phyloP scores from a whole-genome alignment of 2,329 filamentous ascomycete genomes.

The Aquanectria penicillioides region DNA sequence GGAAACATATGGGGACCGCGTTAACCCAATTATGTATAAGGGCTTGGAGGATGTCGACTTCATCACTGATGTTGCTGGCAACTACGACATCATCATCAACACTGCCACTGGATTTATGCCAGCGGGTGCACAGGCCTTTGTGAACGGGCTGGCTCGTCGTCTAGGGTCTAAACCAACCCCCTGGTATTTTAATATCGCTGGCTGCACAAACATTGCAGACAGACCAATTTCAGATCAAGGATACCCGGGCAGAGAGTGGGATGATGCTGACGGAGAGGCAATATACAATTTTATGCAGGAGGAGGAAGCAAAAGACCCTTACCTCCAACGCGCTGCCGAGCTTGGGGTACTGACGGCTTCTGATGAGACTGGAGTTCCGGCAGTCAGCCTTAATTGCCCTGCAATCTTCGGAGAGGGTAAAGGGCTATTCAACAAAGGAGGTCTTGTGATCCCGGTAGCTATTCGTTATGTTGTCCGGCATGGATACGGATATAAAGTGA shows the following conservation, averaged over 20 bases:
- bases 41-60: constrained; percentile 5
- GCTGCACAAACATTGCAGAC: constrained; percentile 8
- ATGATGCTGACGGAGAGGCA: background rate
- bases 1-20: background rate
- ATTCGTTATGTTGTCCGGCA: constrained; percentile 10
- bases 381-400: constrained; percentile 5
- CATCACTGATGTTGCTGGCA: constrained; percentile 1
- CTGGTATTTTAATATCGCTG: constrained; percentile 1
- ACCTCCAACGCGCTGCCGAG: constrained; percentile 9
- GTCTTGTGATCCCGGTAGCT: constrained; percentile 4
- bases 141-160: constrained; percentile 4
- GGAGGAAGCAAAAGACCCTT: constrained; percentile 7
- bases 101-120: constrained; percentile 5
- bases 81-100: constrained; percentile 12
- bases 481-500: constrained; percentile 5
- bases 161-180: constrained; percentile 1
- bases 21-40: constrained; percentile 7
- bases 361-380: constrained; percentile 10
- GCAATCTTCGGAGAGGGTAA: background rate
- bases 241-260: constrained; percentile 10
- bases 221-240: background rate
- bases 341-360: background rate
- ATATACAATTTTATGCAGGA: constrained; percentile 10
- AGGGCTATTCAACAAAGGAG: constrained; percentile 7
- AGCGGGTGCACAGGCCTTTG: constrained; percentile 9